These are phyloP conservation scores for Chaetomium sp. DNA, from an alignment of 2,329 filamentous ascomycete species.

Conservation along the genomic window DNA sequence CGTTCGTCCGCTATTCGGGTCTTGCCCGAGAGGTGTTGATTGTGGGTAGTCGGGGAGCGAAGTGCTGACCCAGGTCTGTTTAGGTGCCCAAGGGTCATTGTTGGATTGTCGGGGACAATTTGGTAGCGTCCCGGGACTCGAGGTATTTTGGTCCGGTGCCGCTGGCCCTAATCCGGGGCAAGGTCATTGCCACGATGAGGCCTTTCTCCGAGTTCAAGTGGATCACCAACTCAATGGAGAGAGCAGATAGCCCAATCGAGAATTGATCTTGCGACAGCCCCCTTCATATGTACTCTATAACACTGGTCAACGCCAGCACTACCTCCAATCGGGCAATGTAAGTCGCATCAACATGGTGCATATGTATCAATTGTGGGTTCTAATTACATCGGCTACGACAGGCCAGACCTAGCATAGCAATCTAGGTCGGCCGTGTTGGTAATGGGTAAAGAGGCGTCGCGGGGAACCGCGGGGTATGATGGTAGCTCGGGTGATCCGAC, in stretches of 20 bases:
- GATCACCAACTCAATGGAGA: slow-evolving; percentile 46
- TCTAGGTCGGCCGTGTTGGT: slow-evolving; percentile 10
- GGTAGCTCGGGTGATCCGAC: slow-evolving; percentile 6
- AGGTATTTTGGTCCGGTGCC: slow-evolving; percentile 84
- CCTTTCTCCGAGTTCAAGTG: slow-evolving; percentile 55
- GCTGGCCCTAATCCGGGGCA: slow-evolving; percentile 79
- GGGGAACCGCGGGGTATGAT: slow-evolving; percentile 18
- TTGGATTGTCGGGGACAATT: slow-evolving; percentile 87
- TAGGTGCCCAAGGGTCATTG: slow-evolving; percentile 91
- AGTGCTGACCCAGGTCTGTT: neutral
- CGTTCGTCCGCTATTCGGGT: neutral
- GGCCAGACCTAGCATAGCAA: slow-evolving; percentile 9
- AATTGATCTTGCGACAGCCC: neutral
- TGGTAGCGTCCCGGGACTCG: slow-evolving; percentile 82
- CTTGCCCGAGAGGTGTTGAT: neutral
- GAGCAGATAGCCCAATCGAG: slow-evolving; percentile 4
- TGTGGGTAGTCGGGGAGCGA: neutral
- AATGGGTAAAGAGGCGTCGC: slow-evolving; percentile 22
- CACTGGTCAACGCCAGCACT: neutral
- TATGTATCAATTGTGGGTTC: slow-evolving; percentile 28
- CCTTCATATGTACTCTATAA: neutral
- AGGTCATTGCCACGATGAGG: slow-evolving; percentile 66
- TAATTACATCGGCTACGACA: slow-evolving; percentile 37
- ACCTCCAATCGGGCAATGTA: neutral
- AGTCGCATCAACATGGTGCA: slow-evolving; percentile 19